phyloP scores from a whole-genome alignment of 202 grass and related monocot genomes.

The Saccharum hybrid region DNA sequence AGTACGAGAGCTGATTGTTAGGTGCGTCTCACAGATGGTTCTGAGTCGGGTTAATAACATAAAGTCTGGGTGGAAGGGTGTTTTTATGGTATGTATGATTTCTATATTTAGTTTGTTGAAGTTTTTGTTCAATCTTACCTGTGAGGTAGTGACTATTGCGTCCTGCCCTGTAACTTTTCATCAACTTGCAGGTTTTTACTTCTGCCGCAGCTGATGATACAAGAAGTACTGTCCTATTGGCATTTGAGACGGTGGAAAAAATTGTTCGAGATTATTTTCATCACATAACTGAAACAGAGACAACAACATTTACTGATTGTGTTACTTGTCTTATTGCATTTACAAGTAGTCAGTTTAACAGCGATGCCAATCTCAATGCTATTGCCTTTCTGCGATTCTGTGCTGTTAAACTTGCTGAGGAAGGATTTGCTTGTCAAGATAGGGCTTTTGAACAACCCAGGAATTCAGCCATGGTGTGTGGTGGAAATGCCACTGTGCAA shows the following conservation, averaged over 20 bases:
- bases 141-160: not conserved
- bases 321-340: slow-evolving; percentile 91
- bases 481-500: slow-evolving; percentile 58
- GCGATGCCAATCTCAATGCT: slow-evolving; percentile 91
- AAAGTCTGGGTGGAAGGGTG: slow-evolving; percentile 97
- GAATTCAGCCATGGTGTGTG: slow-evolving; percentile 51
- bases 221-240: slow-evolving; percentile 87
- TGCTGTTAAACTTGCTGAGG: slow-evolving; percentile 96
- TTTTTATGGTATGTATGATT: slow-evolving; percentile 77
- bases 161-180: slow-evolving; percentile 19
- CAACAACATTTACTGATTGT: slow-evolving; percentile 91
- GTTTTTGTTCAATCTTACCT: slow-evolving; percentile 19
- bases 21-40: slow-evolving; percentile 98
- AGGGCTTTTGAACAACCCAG: slow-evolving; percentile 44
- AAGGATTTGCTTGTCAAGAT: slow-evolving; percentile 71
- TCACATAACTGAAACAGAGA: slow-evolving; percentile 96
- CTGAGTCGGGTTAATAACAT: slow-evolving; percentile 91
- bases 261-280: slow-evolving; percentile 96
- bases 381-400: slow-evolving; percentile 97
- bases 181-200: slow-evolving; percentile 75
- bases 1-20: slow-evolving; percentile 89
- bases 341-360: slow-evolving; percentile 92
- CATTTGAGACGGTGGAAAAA: slow-evolving; percentile 94
- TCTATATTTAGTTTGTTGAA: slow-evolving; percentile 13
- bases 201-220: slow-evolving; percentile 75